These are phyloP conservation scores for Fusarium sp. DNA, from an alignment of 2,329 filamentous ascomycete genomes.

Conservation along the genomic window DNA sequence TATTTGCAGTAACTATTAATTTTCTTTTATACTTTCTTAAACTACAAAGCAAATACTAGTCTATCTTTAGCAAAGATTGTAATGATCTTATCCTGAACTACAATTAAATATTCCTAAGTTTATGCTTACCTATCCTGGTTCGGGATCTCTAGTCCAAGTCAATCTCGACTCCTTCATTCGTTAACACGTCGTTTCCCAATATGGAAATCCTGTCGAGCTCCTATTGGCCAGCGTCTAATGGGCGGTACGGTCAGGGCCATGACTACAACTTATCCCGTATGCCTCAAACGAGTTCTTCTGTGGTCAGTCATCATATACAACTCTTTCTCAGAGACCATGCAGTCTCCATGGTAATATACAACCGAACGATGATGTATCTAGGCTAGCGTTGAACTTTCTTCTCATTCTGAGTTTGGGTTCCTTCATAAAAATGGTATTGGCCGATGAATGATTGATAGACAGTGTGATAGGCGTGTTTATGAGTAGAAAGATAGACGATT, in stretches of 20 bases:
- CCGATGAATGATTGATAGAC: background rate
- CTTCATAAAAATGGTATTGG: background rate
- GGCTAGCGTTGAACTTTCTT: background rate
- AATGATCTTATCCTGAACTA: background rate
- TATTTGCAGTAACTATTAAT: background rate
- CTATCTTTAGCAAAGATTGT: background rate
- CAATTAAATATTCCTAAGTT: background rate
- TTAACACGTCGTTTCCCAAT: slow-evolving; percentile 7
- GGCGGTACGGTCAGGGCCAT: background rate
- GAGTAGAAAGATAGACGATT: background rate
- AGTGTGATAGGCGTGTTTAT: background rate
- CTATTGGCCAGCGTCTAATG: slow-evolving; percentile 12
- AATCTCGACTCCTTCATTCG: background rate
- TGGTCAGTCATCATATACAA: background rate
- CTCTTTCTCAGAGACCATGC: background rate
- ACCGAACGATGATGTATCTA: background rate
- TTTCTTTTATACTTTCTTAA: background rate
- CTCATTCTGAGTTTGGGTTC: background rate
- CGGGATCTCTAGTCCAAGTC: background rate
- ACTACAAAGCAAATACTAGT: too few relatives aligned
- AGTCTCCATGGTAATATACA: background rate
- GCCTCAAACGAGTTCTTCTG: background rate
- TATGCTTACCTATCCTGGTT: background rate
- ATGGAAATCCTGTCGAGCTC: slow-evolving; percentile 8
- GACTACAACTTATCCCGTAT: background rate